Percentiles rank a stretch among this genome's conserved stretches.
Conservation (phyloP, 805 yeast species). For the Ogataea neopini region DNA sequence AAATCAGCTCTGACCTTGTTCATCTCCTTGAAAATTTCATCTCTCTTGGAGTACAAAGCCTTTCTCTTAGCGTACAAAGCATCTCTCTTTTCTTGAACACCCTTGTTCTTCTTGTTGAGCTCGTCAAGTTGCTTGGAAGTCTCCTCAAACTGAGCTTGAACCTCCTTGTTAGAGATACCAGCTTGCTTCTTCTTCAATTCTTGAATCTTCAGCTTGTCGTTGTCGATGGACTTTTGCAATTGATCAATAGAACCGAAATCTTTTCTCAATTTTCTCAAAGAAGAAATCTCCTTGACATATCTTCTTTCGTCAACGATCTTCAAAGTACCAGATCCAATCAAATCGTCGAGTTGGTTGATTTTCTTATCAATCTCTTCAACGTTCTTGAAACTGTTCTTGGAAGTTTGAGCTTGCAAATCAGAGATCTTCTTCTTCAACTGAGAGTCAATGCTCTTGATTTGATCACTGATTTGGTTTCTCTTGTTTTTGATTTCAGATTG, state of each 20-base stretch:
- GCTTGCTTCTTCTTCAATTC: slow-evolving; percentile 69
- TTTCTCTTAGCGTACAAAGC: slow-evolving; percentile 64
- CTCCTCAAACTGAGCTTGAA: slow-evolving; percentile 66
- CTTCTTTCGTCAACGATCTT: slow-evolving; percentile 90
- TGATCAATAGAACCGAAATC: slow-evolving; percentile 73
- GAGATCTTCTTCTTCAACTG: slow-evolving; percentile 70
- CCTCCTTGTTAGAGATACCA: slow-evolving; percentile 59
- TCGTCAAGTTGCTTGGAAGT: slow-evolving; percentile 70
- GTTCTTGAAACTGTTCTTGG: slow-evolving; percentile 68
- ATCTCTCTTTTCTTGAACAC: slow-evolving; percentile 65
- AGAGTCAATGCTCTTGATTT: slow-evolving; percentile 69
- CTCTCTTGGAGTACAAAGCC: slow-evolving; percentile 65
- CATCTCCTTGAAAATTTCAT: slow-evolving; percentile 65
- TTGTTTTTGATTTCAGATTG: slow-evolving; percentile 37
- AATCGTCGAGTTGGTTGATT: slow-evolving; percentile 64
- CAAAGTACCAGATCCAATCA: slow-evolving; percentile 75
- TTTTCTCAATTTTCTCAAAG: slow-evolving; percentile 77
- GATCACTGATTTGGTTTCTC: slow-evolving; percentile 47
- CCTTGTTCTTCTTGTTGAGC: slow-evolving; percentile 58
- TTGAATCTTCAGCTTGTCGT: slow-evolving; percentile 71
- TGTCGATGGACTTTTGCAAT: slow-evolving; percentile 76
- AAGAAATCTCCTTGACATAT: slow-evolving; percentile 78
- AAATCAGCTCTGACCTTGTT: slow-evolving; percentile 71
- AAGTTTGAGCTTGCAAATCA: slow-evolving; percentile 71
- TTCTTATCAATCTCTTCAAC: slow-evolving; percentile 70